Percentiles rank a stretch among this genome's conserved stretches.
Evolutionary conservation across 106 monocot genomes (phyloP).

Genomic region (Dioscorea alata): DNA sequence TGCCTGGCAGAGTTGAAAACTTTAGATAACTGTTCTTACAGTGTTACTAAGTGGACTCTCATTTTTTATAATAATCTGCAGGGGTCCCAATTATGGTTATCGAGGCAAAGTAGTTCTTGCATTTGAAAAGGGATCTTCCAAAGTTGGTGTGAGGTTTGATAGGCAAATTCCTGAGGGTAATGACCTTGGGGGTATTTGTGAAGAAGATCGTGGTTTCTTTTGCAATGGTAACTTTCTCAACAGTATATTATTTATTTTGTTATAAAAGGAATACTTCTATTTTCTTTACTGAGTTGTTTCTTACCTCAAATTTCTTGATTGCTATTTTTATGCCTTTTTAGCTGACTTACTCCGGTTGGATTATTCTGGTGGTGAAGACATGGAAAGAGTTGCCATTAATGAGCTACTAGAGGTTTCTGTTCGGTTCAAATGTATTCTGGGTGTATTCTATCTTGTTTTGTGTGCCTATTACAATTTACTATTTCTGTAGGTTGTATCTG

Average conservation of each 20-base stretch:
- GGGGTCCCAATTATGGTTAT: conserved; percentile 86
- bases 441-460: background rate
- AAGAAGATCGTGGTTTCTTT: conserved; percentile 97
- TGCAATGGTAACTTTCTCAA: conserved; percentile 51
- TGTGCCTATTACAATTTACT: conserved; percentile 6
- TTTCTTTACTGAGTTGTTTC: background rate
- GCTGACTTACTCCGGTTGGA: conserved; percentile 76
- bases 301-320: background rate
- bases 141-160: conserved; percentile 97
- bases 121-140: conserved; percentile 83
- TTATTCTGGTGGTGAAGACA: conserved; percentile 62
- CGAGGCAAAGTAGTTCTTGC: conserved; percentile 87
- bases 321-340: conserved; percentile 12
- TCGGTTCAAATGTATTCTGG: background rate
- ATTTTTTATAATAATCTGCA: conserved; percentile 11
- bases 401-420: conserved; percentile 66
- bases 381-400: conserved; percentile 71
- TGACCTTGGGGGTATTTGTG: conserved; percentile 92
- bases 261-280: background rate
- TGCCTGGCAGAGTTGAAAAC: no score
- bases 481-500: conserved; percentile 55
- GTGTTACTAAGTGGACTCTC: no score
- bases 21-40: no score
- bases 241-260: background rate
- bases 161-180: conserved; percentile 79